These are phyloP conservation scores for Penicillium rolfsii DNA, from an alignment of 2,329 filamentous ascomycete species.

Conservation along the genomic window DNA sequence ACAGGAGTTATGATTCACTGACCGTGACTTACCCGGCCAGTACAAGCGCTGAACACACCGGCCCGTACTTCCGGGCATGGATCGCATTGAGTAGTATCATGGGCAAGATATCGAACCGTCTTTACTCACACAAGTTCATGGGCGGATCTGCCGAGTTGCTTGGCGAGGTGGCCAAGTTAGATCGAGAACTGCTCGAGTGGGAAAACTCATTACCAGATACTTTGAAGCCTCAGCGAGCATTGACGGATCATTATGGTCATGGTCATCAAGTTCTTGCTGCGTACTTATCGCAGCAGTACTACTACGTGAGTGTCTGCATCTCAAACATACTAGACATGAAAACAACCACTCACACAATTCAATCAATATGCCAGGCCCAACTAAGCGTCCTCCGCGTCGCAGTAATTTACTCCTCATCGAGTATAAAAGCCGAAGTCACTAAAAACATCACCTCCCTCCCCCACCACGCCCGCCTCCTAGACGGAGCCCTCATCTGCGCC, in stretches of 20 bases:
- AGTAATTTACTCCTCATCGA: conserved; percentile 7
- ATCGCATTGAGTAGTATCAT: conserved; percentile 6
- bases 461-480: neutral
- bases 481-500: neutral
- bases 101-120: conserved; percentile 10
- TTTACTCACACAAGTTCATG: conserved; percentile 10
- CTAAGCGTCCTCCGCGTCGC: conserved; percentile 11
- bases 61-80: conserved; percentile 3
- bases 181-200: neutral
- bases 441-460: neutral
- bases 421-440: neutral
- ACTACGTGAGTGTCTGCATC: neutral
- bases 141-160: conserved; percentile 14
- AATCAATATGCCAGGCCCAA: conserved; percentile 1
- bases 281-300: neutral
- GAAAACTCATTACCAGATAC: neutral
- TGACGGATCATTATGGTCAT: neutral
- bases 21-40: neutral
- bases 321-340: neutral
- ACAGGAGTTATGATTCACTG: neutral
- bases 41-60: neutral
- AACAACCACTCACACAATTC: neutral
- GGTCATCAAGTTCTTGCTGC: neutral
- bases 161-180: conserved; percentile 2
- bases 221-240: neutral